Conservation (phyloP, 306 rosid genomes). For the Prunus kanzakura region DNA sequence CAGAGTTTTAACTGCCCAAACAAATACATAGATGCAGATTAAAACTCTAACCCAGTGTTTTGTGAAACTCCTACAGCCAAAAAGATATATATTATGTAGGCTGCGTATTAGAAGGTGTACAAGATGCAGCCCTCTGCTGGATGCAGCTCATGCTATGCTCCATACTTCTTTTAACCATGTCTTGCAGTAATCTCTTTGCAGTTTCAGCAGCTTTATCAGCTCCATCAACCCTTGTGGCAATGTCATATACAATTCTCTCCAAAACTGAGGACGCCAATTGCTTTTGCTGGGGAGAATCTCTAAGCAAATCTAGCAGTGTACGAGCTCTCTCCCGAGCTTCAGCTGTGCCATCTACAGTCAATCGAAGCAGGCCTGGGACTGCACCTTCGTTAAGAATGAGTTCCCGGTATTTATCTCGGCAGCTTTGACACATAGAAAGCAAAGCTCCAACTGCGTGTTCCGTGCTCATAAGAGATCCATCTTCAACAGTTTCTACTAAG, state of each 20-base stretch:
- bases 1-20: slow-evolving; percentile 37
- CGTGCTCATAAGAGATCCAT: slow-evolving; percentile 79
- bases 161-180: slow-evolving; percentile 81
- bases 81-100: slow-evolving; percentile 30
- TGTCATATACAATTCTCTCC: slow-evolving; percentile 75
- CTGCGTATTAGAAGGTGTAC: slow-evolving; percentile 46
- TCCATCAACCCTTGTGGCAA: slow-evolving; percentile 73
- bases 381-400: slow-evolving; percentile 87
- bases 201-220: slow-evolving; percentile 81
- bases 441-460: slow-evolving; percentile 80
- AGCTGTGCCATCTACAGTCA: slow-evolving; percentile 79
- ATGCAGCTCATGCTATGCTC: slow-evolving; percentile 60
- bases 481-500: slow-evolving; percentile 82
- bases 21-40: slow-evolving; percentile 40
- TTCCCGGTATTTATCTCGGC: slow-evolving; percentile 73
- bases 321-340: slow-evolving; percentile 73
- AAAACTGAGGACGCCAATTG: slow-evolving; percentile 53
- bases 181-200: slow-evolving; percentile 61
- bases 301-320: slow-evolving; percentile 67
- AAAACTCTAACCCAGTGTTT: slow-evolving; percentile 26
- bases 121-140: slow-evolving; percentile 47
- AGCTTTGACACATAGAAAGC: slow-evolving; percentile 63
- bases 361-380: slow-evolving; percentile 77
- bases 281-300: slow-evolving; percentile 72
- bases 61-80: neutral